Evolutionary conservation across 495 filamentous ascomycete species (phyloP), one percentile per base, ranked within the genome.

Genomic region (Bacidia rubella): DNA sequence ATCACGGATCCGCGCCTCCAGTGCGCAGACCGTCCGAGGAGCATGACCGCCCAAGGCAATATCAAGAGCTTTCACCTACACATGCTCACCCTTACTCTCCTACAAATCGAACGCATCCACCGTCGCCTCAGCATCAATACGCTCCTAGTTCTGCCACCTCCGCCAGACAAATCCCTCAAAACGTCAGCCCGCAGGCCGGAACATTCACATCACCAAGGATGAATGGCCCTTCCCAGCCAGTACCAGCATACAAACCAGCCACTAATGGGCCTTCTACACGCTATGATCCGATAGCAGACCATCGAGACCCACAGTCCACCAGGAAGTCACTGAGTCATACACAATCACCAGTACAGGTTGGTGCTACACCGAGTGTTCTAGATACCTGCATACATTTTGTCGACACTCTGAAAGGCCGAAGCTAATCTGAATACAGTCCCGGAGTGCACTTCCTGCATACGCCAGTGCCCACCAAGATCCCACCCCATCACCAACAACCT

Each of bases 281-380:
- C 61, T 76, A 75, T 55, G 71, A 76, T 53, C 71, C 72, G 24
- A 69, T 70, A 11, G 63, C 63, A 11, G 70, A 72, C 49, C 61
- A 66, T 49, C 57, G 60, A 44, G 60, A 62, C 45, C 63, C 63
- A 32, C 56, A 66, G 43, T 48, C 62, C 23, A 53, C 54, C 50
- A 58, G 59, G 57, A 60, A 53, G 39, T 57, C 62, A 27, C 57
- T 55, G 21, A 68, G 66, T 50, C 58, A 60, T 17, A 53, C 52
- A 35, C 60, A 59, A 17, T 73, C 69, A 41, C 65, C 70, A 35
- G 41, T 58, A 17, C 65, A 66, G 64, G 65, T 70, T n/a, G n/a
- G 61, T 46, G 62, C 35, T 11, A 19, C 66, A 7, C 7, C 29
- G 29, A 15, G 29, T 7, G 15, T 7, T 35, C 29, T 35, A 7